phyloP scores from a whole-genome alignment of 805 yeast genomes.

The Maudiozyma serrabonitensis region DNA sequence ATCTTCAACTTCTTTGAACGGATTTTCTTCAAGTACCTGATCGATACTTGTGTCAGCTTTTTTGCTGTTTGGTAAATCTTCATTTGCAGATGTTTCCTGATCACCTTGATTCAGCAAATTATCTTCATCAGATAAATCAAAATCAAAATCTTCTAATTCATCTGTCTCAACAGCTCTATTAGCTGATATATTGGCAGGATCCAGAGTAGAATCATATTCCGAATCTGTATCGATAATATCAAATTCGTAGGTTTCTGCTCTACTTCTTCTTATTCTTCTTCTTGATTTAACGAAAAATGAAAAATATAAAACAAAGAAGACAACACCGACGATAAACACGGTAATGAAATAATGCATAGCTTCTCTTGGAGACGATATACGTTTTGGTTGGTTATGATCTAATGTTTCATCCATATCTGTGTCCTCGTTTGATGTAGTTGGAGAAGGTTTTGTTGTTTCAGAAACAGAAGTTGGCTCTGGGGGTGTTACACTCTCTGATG shows the following conservation, averaged over 20 bases:
- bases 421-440: background rate
- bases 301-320: slow-evolving; percentile 35
- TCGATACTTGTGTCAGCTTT: background rate
- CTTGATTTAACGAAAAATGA: slow-evolving; percentile 35
- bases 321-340: slow-evolving; percentile 50
- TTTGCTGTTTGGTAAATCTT: background rate
- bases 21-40: background rate
- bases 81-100: background rate
- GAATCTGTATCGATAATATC: slow-evolving; percentile 65
- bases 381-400: slow-evolving; percentile 23
- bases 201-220: slow-evolving; percentile 28
- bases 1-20: background rate
- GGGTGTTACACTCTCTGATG: slow-evolving; percentile 1
- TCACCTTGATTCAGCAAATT: background rate
- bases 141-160: slow-evolving; percentile 25
- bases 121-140: slow-evolving; percentile 29
- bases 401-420: slow-evolving; percentile 1
- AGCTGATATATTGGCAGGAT: slow-evolving; percentile 10
- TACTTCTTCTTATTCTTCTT: slow-evolving; percentile 41
- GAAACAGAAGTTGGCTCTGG: background rate
- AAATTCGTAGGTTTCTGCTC: slow-evolving; percentile 66
- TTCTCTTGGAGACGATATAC: slow-evolving; percentile 33
- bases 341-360: slow-evolving; percentile 55
- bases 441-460: slow-evolving; percentile 3
- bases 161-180: slow-evolving; percentile 8